phyloP scores from a whole-genome alignment of 106 monocot species.

The Ottelia alismoides region DNA sequence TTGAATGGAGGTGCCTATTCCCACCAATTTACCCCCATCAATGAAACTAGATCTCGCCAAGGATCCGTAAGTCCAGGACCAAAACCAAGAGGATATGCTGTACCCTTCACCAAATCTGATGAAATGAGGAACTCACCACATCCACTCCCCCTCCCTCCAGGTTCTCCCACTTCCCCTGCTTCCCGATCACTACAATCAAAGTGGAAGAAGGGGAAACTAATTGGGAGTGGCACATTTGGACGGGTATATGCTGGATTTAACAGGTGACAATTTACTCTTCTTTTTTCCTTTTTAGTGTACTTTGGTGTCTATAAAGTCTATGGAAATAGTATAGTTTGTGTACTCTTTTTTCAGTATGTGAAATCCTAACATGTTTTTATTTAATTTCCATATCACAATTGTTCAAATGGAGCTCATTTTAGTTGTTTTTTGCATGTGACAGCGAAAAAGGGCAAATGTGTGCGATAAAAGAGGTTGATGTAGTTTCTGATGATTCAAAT shows the following conservation, averaged over 20 bases:
- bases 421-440: slow-evolving; percentile 10
- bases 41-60: slow-evolving; percentile 1
- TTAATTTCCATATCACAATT: too few relatives aligned
- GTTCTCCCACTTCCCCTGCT: slow-evolving; percentile 39
- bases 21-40: background rate
- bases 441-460: slow-evolving; percentile 94
- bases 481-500: slow-evolving; percentile 79
- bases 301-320: too few relatives aligned
- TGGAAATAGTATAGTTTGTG: too few relatives aligned
- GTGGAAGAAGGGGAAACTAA: slow-evolving; percentile 86
- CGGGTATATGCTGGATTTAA: slow-evolving; percentile 91
- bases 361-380: too few relatives aligned
- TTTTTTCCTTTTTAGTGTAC: too few relatives aligned
- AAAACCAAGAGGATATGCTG: slow-evolving; percentile 21
- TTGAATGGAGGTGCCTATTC: slow-evolving; percentile 10
- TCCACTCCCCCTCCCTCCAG: slow-evolving; percentile 85
- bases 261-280: slow-evolving; percentile 22
- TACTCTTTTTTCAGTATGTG: too few relatives aligned
- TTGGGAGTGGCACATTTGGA: slow-evolving; percentile 94
- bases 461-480: slow-evolving; percentile 94
- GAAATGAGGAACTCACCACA: slow-evolving; percentile 52
- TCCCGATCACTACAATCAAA: slow-evolving; percentile 36
- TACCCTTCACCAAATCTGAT: slow-evolving; percentile 45
- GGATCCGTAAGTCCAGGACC: slow-evolving; percentile 20
- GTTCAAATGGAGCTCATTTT: too few relatives aligned